Percentiles rank a stretch among this genome's conserved stretches.
phyloP scores from a whole-genome alignment of 2,329 filamentous ascomycete genomes.

The Hortaea sp. region DNA sequence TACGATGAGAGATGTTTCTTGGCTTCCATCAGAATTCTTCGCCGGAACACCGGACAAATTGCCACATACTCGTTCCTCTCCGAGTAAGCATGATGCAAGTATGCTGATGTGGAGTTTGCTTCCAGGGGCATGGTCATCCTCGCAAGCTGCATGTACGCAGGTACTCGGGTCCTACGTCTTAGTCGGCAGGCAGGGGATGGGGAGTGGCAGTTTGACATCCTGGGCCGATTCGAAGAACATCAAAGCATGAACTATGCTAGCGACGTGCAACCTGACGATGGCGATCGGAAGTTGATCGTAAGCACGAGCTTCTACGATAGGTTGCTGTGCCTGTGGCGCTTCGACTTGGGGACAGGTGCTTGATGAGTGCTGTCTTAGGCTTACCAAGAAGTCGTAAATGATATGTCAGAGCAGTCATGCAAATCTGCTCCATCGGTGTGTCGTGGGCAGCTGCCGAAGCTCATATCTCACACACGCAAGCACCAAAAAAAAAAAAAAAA shows the following conservation, averaged over 20 bases:
- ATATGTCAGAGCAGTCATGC: no score
- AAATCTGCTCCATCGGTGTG: no score
- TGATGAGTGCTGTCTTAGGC: background rate
- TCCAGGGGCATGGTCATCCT: constrained; percentile 45
- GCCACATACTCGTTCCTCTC: no score
- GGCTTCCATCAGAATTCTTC: no score
- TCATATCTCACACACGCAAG: no score
- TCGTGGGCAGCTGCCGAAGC: no score
- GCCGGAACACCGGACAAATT: no score
- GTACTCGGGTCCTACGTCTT: constrained; percentile 54
- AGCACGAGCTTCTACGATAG: constrained; percentile 73
- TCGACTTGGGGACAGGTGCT: background rate
- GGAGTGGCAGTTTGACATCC: constrained; percentile 52
- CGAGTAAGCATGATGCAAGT: no score
- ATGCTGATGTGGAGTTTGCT: no score
- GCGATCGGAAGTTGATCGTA: constrained; percentile 37
- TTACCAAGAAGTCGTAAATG: no score
- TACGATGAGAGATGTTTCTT: no score
- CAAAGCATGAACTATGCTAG: constrained; percentile 93
- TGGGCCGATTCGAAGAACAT: constrained; percentile 72
- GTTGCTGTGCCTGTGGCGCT: constrained; percentile 55
- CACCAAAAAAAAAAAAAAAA: no score
- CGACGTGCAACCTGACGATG: constrained; percentile 46
- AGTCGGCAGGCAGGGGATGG: constrained; percentile 27
- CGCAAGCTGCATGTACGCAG: constrained; percentile 90